Percentiles rank a stretch among this genome's conserved stretches.
Conservation (phyloP, 441 rosid genomes). For the Metrosideros polymorpha region DNA sequence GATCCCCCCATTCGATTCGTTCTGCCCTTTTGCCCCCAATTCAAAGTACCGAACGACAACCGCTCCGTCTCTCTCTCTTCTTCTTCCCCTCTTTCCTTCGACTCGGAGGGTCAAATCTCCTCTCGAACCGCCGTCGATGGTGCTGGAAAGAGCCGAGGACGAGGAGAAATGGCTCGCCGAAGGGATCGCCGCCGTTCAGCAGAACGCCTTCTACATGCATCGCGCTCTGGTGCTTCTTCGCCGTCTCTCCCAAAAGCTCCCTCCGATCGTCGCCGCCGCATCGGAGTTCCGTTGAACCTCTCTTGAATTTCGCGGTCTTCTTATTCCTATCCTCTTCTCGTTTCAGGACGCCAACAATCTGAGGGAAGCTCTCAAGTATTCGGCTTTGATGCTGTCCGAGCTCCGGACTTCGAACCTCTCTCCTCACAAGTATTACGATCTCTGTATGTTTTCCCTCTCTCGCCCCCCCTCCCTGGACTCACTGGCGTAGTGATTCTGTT, state of each 20-base stretch:
- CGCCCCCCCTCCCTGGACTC: not conserved
- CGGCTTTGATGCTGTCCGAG: slow-evolving; percentile 60
- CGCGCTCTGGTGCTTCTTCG: slow-evolving; percentile 41
- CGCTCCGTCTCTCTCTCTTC: not conserved
- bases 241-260: not conserved
- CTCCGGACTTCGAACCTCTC: slow-evolving; percentile 62
- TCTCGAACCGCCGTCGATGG: slow-evolving; percentile 5
- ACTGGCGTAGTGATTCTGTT: not conserved
- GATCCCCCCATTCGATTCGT: not conserved
- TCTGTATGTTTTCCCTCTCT: slow-evolving; percentile 27
- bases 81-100: not conserved
- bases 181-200: slow-evolving; percentile 66
- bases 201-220: slow-evolving; percentile 64
- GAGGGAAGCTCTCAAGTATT: slow-evolving; percentile 61
- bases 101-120: not conserved
- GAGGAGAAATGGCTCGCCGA: slow-evolving; percentile 76
- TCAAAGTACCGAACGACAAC: not conserved
- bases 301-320: not conserved
- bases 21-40: not conserved
- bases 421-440: slow-evolving; percentile 68
- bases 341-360: slow-evolving; percentile 51
- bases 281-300: not conserved
- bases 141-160: slow-evolving; percentile 41
- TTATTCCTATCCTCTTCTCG: not conserved
- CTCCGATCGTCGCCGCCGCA: not conserved